A percentile compares a stretch with the other conserved stretches of the same genome.
Evolutionary conservation across 371 early-diverging fungal genomes (phyloP).

Genomic region (Mucor indicus): DNA sequence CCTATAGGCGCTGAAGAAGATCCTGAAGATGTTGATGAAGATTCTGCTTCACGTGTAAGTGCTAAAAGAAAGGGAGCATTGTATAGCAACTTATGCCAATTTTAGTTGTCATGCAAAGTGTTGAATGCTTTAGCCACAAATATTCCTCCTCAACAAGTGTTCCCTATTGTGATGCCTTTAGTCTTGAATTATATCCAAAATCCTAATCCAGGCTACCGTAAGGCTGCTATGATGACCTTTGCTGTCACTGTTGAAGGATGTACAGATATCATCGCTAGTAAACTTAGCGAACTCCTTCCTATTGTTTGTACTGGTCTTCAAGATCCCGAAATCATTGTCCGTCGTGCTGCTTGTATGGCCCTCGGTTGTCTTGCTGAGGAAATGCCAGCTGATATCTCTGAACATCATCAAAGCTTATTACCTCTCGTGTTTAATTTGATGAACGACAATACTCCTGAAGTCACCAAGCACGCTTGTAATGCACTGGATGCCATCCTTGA

Average conservation of each 20-base stretch:
- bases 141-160: slow-evolving; percentile 86
- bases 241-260: slow-evolving; percentile 86
- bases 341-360: slow-evolving; percentile 87
- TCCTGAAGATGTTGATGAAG: slow-evolving; percentile 82
- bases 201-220: slow-evolving; percentile 68
- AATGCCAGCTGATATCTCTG: slow-evolving; percentile 74
- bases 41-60: slow-evolving; percentile 74
- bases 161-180: slow-evolving; percentile 70
- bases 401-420: slow-evolving; percentile 74
- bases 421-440: slow-evolving; percentile 81
- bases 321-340: slow-evolving; percentile 75
- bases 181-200: slow-evolving; percentile 77
- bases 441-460: slow-evolving; percentile 69
- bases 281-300: slow-evolving; percentile 70
- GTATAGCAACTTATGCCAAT: no score
- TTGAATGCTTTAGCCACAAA: slow-evolving; percentile 77
- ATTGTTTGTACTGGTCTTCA: slow-evolving; percentile 76
- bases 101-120: slow-evolving; percentile 60
- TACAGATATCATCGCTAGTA: slow-evolving; percentile 76
- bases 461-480: slow-evolving; percentile 78
- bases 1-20: slow-evolving; percentile 84
- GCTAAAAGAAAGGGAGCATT: neutral
- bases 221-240: slow-evolving; percentile 87
- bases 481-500: slow-evolving; percentile 87
- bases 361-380: slow-evolving; percentile 81